Evolutionary conservation across 345 rosid genomes (phyloP), one percentile per base, ranked within the genome.

Genomic region (Carallia brachiata): DNA sequence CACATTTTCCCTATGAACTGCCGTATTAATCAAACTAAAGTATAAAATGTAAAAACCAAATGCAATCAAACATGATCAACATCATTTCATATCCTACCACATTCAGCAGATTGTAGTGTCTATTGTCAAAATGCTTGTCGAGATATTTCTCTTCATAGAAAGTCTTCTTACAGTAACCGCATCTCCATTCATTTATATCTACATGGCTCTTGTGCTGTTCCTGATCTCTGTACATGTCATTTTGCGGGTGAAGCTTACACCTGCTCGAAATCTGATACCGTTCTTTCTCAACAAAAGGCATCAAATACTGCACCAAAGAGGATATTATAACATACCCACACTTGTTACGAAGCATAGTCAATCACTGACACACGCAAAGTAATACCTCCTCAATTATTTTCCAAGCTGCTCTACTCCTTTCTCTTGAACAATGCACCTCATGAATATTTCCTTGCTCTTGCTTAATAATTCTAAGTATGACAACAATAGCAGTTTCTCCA

Each of bases 371-470:
- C 32, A 37, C 30, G 34, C 34, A 32, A 32, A 32, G 47, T 36
- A 48, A 47, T 47, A 72, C 65, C 72, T 76, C 68, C 39, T 71
- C 65, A 17, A 76, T 66, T 39, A 76, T 76, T 54, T 76, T 70
- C 79, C 79, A 61, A 15, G 79, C 79, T 18, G 79, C 75, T 63
- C 64, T 76, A 50, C 79, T 76, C 65, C 79, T 66, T 62, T 68
- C 63, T 71, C 61, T 63, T 36, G 70, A 74, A 67, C 79, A 76
- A 66, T 76, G 79, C 68, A 69, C 67, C 59, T 66, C 63, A 75
- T 69, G 83, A 36, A 64, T 54, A 77, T 60, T 66, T 68, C 57
- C 81, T 18, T 71, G 75, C 40, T 56, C 77, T 58, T 71, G 77
- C 70, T 59, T 61, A 12, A 67, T 55, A 55, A 62, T 79, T 73